A percentile compares a stretch with the other conserved stretches of the same genome.
Conservation (phyloP, 768 basidiomycete genomes). For the Mycena belliarum region DNA sequence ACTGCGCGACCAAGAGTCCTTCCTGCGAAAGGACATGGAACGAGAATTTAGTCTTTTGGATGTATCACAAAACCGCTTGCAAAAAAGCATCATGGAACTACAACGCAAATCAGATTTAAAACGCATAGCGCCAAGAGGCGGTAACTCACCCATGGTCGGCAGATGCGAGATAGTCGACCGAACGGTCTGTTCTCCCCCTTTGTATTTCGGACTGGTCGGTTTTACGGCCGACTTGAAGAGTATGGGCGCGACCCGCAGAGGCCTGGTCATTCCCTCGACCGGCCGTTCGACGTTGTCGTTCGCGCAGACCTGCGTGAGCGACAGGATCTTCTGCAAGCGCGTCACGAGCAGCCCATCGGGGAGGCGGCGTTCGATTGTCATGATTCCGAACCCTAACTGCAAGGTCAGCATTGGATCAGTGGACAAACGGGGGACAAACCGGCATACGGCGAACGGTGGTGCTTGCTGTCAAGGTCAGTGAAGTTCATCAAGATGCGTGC, state of each 20-base stretch:
- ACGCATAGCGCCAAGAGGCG: no score
- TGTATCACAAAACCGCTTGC: no score
- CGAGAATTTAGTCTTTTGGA: no score
- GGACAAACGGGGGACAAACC: neutral
- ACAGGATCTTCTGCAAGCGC: constrained; percentile 7
- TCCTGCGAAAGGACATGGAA: no score
- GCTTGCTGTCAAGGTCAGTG: neutral
- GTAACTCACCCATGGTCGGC: no score
- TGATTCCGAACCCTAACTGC: neutral
- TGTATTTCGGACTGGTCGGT: neutral
- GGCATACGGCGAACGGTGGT: neutral
- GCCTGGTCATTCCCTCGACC: constrained; percentile 8
- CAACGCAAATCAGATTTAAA: no score
- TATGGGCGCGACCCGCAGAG: neutral
- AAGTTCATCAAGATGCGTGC: constrained; percentile 4
- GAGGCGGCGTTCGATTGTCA: constrained; percentile 13
- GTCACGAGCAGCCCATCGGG: neutral
- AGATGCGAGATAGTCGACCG: no score
- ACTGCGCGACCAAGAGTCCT: no score
- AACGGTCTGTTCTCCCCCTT: neutral
- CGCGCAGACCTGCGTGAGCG: neutral
- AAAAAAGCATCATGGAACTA: no score
- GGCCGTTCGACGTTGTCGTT: neutral
- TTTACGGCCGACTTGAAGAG: constrained; percentile 5
- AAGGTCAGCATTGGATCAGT: neutral